Evolutionary conservation across 2,329 filamentous ascomycete genomes (phyloP), one percentile per base, ranked within the genome.

Genomic region (Microcyclospora pomicola): DNA sequence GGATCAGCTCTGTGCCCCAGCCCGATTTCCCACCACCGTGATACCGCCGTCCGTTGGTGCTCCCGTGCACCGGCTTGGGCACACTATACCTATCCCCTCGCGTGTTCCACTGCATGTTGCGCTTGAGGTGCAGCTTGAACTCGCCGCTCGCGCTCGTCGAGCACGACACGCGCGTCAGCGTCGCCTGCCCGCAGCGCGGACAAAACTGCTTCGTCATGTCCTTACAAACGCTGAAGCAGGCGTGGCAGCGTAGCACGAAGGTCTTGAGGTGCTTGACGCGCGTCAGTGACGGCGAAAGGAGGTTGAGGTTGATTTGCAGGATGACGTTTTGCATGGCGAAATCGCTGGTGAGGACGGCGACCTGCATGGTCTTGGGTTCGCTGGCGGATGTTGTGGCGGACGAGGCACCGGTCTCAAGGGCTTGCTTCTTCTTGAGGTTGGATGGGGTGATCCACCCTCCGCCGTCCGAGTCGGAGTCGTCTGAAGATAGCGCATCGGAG

Each of bases 261-360:
- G 82, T 88, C 59, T 86, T 88, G 47, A 96, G 72, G 42, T 82
- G 77, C 29, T 77, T 80, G 56, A 98, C 85, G 51, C 86, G 77
- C 45, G 82, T 73, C 43, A 96, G 68, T 12, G 75, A 72, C 0
- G 83, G 73, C 0, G 87, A 86, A 41, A 95, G 72, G 9, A 95
- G 75, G 56, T 91, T 84, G 35, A 98, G 74, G 64, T 95, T 94
- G 68, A 96, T 92, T 50, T 92, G 84, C 4, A 98, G 72, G 2
- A 91, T 74, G 6, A 96, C 86, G 58, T 96, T 96, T 65, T 96
- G 88, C 84, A 98, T 93, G 39, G 91, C 88, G 62, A 83, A 96
- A 66, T 98, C 91, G 39, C 82, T 86, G 1, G 91, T 96, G 55
- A 96, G 80, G 33, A 88, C 78, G n/a, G 86, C 88, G 12, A 83